Evolutionary conservation across 495 filamentous ascomycete genomes (phyloP).

Genomic region (Trichoderma reesei): DNA sequence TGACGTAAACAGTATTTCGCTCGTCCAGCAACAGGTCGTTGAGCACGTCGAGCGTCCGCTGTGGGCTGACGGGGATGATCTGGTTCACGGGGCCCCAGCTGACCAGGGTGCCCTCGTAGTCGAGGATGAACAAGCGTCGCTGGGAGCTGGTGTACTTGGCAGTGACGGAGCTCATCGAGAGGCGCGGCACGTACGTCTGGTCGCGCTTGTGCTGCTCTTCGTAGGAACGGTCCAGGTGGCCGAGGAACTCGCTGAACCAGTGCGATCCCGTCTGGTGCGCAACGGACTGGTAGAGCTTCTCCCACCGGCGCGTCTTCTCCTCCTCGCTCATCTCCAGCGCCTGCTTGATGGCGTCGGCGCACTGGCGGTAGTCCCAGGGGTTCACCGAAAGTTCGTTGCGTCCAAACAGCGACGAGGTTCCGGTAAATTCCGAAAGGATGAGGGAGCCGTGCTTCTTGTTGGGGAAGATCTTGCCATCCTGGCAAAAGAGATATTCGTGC

Average conservation of each 20-base stretch:
- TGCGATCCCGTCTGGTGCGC: conserved; percentile 69
- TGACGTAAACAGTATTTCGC: conserved; percentile 81
- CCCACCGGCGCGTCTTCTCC: conserved; percentile 67
- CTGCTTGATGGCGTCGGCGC: conserved; percentile 68
- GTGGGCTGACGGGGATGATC: conserved; percentile 69
- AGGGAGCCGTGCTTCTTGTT: conserved; percentile 75
- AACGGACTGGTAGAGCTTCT: conserved; percentile 60
- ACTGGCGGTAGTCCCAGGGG: conserved; percentile 85
- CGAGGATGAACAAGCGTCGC: conserved; percentile 73
- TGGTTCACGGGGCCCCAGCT: conserved; percentile 70
- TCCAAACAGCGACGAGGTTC: conserved; percentile 75
- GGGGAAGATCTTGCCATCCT: conserved; percentile 62
- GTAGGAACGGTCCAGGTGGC: conserved; percentile 60
- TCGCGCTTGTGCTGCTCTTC: conserved; percentile 75
- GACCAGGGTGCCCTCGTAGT: conserved; percentile 86
- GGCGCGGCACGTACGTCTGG: conserved; percentile 71
- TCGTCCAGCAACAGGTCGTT: conserved; percentile 69
- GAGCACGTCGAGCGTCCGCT: conserved; percentile 66
- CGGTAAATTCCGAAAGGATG: conserved; percentile 89
- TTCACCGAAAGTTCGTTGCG: conserved; percentile 73
- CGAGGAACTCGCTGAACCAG: conserved; percentile 68
- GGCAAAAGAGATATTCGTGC: conserved; percentile 87
- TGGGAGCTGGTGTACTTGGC: conserved; percentile 53
- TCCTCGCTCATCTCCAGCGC: conserved; percentile 66
- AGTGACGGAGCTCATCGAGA: conserved; percentile 54